Evolutionary conservation across 2,329 filamentous ascomycete species (phyloP).

Genomic region (Aspergillus sp.): DNA sequence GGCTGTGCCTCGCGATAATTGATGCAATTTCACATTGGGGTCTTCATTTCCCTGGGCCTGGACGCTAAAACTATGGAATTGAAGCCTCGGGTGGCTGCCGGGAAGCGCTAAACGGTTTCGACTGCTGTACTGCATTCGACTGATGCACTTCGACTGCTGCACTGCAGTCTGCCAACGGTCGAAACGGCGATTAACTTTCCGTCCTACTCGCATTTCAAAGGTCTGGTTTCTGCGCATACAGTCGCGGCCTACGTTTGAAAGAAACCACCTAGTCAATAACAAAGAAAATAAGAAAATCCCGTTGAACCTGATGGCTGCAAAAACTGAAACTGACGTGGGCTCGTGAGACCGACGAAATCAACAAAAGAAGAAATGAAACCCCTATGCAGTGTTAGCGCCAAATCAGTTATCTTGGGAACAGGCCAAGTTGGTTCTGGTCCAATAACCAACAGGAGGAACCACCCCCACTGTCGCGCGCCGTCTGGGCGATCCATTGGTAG

Average conservation of each 20-base stretch:
- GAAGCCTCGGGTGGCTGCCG: slow-evolving; percentile 1
- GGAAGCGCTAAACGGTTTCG: slow-evolving; percentile 6
- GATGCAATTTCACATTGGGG: slow-evolving; percentile 4
- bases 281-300: not conserved
- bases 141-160: not conserved
- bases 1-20: not conserved
- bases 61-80: not conserved
- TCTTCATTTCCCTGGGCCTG: not conserved
- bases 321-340: slow-evolving; percentile 18
- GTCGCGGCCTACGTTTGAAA: not conserved
- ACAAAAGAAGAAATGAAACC: slow-evolving; percentile 13
- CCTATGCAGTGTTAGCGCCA: slow-evolving; percentile 12
- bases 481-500: slow-evolving; percentile 11
- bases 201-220: not conserved
- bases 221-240: not conserved
- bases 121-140: not conserved
- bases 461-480: not conserved
- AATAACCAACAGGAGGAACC: not conserved
- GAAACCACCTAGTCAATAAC: not conserved
- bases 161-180: not conserved
- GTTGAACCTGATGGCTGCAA: not conserved
- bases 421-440: slow-evolving; percentile 2
- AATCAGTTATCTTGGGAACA: slow-evolving; percentile 14
- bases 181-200: too few relatives aligned
- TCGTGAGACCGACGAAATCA: slow-evolving; percentile 12